Base-by-base conservation (phyloP, 257 asterid species). In the Fraxinus cuspidata region DNA sequence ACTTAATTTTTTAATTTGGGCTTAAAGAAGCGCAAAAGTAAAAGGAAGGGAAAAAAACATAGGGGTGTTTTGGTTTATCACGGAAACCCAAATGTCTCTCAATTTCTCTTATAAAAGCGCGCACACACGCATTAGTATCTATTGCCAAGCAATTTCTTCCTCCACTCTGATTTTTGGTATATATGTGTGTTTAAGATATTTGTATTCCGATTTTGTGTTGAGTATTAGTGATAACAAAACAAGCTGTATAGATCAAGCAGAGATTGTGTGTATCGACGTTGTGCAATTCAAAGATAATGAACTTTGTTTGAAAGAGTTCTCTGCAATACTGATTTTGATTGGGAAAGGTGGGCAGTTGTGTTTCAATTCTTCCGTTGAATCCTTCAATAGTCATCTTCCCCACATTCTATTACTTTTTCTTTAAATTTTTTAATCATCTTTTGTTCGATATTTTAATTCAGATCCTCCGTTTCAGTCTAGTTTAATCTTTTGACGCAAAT, bases 341-440 rank as follows among this genome's bases (percentile, higher is more conserved):
- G 80, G 78, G 76, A 85, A 84, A 83, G 86, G 78, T 88, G 92
- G 92, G 92, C 92, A 86, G 88, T 84, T 88, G 92, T 72, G 47
- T 84, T 86, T 83, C 88, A 81, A 28, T 53, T 58, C 35, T 7
- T 81, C 82, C 79, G 34, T 88, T 87, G 89, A 68, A 86, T 29
- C 75, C 34, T 77, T 83, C 92, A 86, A 86, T 85, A 88, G 86
- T 88, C 90, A 88, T 88, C 86, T 85, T 83, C 88, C 65, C 82
- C 58, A 86, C 85, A 86, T 77, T 2, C 19, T 13, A 44, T 44
- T 44, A 40, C 25, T 0, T 3, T 16, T n/a, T 34, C 31, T 11
- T 10, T 40, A 1, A 10, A 10, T 40, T 1, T 40, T 40, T 40
- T 40, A 40, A 40, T 40, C 1, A 2, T 7, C 49, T 40, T 40